Evolutionary conservation across 179 eudicot genomes (phyloP), one percentile per base, ranked within the genome.

Genomic region (Silene coronaria): DNA sequence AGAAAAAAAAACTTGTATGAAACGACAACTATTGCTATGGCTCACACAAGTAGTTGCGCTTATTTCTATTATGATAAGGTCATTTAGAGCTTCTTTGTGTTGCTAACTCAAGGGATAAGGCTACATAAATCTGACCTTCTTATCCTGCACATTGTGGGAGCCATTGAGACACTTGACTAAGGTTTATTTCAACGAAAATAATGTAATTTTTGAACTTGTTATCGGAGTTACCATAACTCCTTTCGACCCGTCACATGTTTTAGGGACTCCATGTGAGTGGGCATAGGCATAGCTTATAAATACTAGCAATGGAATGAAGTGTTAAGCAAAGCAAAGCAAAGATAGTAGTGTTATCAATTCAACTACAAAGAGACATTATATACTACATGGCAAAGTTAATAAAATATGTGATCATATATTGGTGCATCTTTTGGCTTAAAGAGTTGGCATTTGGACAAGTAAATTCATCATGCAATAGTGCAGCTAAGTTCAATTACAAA

Each of bases 401-500:
- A 34, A 19, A n/a, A 66, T 5, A 53, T 61, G 13, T 55, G 11
- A 16, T 70, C 0, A 16, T 70, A 23, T 42, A 63, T 58, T 70
- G 38, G 27, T 11, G 6, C 75, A 69, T 74, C 2, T 57, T 64
- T 69, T 55, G 28, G 23, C 27, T 19, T 53, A 51, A 5, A 58
- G 63, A 65, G n/a, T 10, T 64, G 42, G 68, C 6, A 70, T 9
- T 36, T 21, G 81, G 81, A 27, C 74, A 70, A 64, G 66, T 77
- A 22, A 68, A 64, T 38, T 8, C 46, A 3, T 9, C 46, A 21
- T 62, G 55, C 9, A 57, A 17, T 63, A 38, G 0, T 38, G 64
- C 71, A 60, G 34, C 72, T 77, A 77, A 70, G 9, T 76, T 59
- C 67, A 85, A 88, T 46, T 93, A 93, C 80, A 71, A 69, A 60